Evolutionary conservation across 2,329 filamentous ascomycete species (phyloP), one percentile per base, ranked within the genome.

Genomic region (Cladosporium sp.): DNA sequence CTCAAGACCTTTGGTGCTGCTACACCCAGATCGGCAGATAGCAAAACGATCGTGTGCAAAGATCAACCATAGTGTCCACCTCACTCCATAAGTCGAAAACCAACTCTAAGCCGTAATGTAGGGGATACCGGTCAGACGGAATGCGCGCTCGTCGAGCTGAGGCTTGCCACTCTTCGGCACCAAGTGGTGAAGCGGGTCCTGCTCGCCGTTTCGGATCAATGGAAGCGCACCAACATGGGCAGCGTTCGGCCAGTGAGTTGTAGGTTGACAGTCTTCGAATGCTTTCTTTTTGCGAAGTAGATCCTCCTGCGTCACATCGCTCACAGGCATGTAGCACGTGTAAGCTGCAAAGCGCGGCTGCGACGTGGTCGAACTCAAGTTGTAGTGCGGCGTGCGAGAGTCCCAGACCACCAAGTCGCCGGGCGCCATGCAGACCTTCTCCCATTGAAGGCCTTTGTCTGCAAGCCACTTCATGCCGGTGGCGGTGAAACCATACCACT

Each of bases 401-500:
- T 74, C 73, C 72, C 72, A 74, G 18, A 74, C 66, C 3, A 74
- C 36, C 4, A 74, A 65, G 57, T 74, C 73, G 10, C 71, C 73
- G 12, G 73, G 73, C 41, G 73, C 73, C 14, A 67, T 68, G 36
- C 68, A 72, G 5, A 74, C 65, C 49, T 73, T 74, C 49, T 68
- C 68, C 73, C 28, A 28, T 28, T 28, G 28, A 28, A 28, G 28
- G 5, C 28, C 28, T 28, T 28, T 28, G 28, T 28, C 28, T 28
- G 28, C 28, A 61, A 74, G 69, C 73, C 72, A 74, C 32, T 69
- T 65, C 68, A 79, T 76, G 36, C 75, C 76, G 3, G 68, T 44
- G 2, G 75, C 72, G 3, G 73, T 75, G 65, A 73, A 78, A n/a
- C 75, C 74, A 59, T 70, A 78, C 77, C 76, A 78, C 41, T 77